Evolutionary conservation across 352 stramenopile species (phyloP).

Genomic region (Phytophthora idaei): DNA sequence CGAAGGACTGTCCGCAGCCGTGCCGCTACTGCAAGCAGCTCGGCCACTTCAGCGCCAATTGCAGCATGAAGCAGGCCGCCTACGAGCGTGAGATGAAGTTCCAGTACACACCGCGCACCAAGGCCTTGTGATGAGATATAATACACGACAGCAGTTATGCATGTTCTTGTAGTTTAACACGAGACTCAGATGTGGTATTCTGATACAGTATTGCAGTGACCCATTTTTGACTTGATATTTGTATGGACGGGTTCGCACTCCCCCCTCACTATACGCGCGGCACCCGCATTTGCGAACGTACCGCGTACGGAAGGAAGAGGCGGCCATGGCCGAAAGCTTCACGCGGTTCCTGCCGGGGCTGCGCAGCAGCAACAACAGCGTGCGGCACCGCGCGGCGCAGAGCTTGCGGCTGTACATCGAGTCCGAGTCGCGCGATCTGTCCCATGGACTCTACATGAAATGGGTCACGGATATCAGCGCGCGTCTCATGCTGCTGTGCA

Average conservation of each 20-base stretch:
- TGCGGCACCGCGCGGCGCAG: constrained; percentile 70
- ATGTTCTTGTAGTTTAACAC: too few species aligned
- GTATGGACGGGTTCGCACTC: constrained; percentile 18
- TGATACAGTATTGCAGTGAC: background rate
- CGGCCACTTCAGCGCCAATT: constrained; percentile 79
- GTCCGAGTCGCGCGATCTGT: constrained; percentile 85
- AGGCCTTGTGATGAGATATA: constrained; percentile 51
- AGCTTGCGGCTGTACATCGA: constrained; percentile 86
- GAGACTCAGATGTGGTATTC: constrained; percentile 8
- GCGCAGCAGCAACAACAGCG: constrained; percentile 65
- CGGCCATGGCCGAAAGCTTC: constrained; percentile 67
- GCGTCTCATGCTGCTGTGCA: constrained; percentile 85
- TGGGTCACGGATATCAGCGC: constrained; percentile 86
- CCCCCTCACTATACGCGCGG: constrained; percentile 14
- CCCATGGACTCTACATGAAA: constrained; percentile 86
- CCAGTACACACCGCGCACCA: constrained; percentile 59
- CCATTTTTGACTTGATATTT: constrained; percentile 25
- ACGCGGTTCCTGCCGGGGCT: constrained; percentile 78
- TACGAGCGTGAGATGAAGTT: constrained; percentile 60
- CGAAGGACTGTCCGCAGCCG: constrained; percentile 71
- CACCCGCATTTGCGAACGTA: constrained; percentile 24
- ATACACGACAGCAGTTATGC: background rate
- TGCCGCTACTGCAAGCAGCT: constrained; percentile 83
- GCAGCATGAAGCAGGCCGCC: constrained; percentile 65
- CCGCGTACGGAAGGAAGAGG: constrained; percentile 12